A percentile compares a stretch with the other conserved stretches of the same genome.
Evolutionary conservation across 345 rosid species (phyloP).

Genomic region (Populus ilicifolia): DNA sequence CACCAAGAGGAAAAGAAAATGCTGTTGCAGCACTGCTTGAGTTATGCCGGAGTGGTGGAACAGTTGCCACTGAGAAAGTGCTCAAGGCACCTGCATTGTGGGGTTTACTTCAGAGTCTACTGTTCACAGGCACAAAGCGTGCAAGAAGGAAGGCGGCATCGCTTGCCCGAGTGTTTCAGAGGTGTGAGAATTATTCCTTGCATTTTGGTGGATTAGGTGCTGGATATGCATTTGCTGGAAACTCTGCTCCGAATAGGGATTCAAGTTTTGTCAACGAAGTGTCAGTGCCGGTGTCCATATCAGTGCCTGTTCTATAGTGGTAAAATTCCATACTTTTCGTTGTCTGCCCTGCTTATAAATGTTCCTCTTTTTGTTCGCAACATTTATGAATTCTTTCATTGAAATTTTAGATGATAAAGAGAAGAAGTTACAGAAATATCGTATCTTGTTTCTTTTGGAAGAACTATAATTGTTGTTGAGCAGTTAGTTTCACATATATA

Average conservation of each 20-base stretch:
- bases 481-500: background rate
- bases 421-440: slow-evolving; percentile 22
- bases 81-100: slow-evolving; percentile 72
- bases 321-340: slow-evolving; percentile 3
- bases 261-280: slow-evolving; percentile 56
- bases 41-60: slow-evolving; percentile 76
- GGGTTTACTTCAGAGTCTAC: slow-evolving; percentile 66
- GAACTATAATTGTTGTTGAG: slow-evolving; percentile 12
- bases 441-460: slow-evolving; percentile 7
- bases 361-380: slow-evolving; percentile 23
- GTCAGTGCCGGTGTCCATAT: slow-evolving; percentile 60
- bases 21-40: slow-evolving; percentile 94
- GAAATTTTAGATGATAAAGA: slow-evolving; percentile 30
- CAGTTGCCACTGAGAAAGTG: slow-evolving; percentile 64
- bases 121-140: slow-evolving; percentile 88
- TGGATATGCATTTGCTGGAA: slow-evolving; percentile 61
- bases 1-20: slow-evolving; percentile 88
- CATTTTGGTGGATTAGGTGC: slow-evolving; percentile 53
- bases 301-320: slow-evolving; percentile 63
- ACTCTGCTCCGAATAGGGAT: slow-evolving; percentile 42
- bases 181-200: slow-evolving; percentile 54
- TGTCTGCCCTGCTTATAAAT: slow-evolving; percentile 12
- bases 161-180: slow-evolving; percentile 83
- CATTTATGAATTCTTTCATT: slow-evolving; percentile 52
- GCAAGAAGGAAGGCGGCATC: slow-evolving; percentile 95